Evolutionary conservation across 2,329 filamentous ascomycete genomes (phyloP), one percentile per base, ranked within the genome.

Genomic region (Alternaria sp.): DNA sequence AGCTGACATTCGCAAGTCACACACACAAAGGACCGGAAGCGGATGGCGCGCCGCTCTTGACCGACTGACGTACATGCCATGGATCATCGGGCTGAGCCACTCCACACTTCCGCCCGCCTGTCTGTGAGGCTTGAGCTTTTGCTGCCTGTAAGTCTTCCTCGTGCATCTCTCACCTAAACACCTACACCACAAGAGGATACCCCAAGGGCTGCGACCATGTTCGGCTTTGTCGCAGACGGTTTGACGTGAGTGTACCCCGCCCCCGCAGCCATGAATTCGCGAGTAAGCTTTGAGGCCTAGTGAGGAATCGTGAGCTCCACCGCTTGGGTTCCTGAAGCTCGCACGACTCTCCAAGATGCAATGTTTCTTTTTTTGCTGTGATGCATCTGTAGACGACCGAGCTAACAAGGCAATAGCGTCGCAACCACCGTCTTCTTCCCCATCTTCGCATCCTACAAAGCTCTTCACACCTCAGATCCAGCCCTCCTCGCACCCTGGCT

Each of bases 391-490:
- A 14, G 46, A 46, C 11, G 26, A 44, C n/a, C 29, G 51, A 33
- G 59, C 72, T 74, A 54, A 67, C 56, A 54, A 8, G 11, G 44
- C 37, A 36, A 36, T 67, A 76, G 77, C 66, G 70, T 75, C 60
- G 69, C 70, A 76, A 88, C 91, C 58, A 96, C 93, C 56, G 93
- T 96, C 75, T 88, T 97, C 75, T 96, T 98, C 77, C 95, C 95
- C 51, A 88, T 97, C 64, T 98, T 97, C 81, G 93, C 94, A 67
- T 97, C 94, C 65, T 98, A 97, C 85, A 98, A 98, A 83, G 94
- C 95, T 48, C 90, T 99, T 74, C 94, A 95, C 80, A 93, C 92
- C 14, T 90, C 90, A 51, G 92, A 97, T 78, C 93, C 93, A 2
- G 89, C 92, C 36, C 88, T 96, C 75, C 85, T 97, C 60, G 92